Evolutionary conservation across 179 eudicot species (phyloP).

Genomic region (Beta macrorhiza): DNA sequence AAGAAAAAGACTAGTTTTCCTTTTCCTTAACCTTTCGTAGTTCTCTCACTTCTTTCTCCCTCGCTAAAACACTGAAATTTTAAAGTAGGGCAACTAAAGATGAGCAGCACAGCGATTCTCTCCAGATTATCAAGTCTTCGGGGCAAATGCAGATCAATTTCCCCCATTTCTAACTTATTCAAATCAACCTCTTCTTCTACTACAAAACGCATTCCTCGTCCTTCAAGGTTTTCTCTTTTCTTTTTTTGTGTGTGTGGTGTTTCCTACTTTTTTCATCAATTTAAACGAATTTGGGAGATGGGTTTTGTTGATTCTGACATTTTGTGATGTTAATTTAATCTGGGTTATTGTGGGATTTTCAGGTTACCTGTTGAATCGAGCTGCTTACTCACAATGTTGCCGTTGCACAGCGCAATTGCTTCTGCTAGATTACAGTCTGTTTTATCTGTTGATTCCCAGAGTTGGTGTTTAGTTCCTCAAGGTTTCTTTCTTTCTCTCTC

Average conservation of each 20-base stretch:
- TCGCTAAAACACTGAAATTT: not conserved
- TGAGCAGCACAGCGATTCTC: constrained; percentile 20
- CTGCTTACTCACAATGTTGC: constrained; percentile 50
- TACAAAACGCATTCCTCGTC: constrained; percentile 29
- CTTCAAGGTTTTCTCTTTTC: constrained; percentile 26
- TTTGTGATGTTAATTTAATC: constrained; percentile 4
- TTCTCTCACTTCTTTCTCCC: not conserved
- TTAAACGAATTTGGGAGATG: not conserved
- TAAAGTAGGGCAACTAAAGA: not conserved
- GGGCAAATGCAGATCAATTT: constrained; percentile 25
- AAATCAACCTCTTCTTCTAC: constrained; percentile 33
- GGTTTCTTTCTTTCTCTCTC: constrained; percentile 28
- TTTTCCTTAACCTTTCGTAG: too few species aligned
- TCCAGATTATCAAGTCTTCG: constrained; percentile 37
- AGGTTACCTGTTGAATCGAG: constrained; percentile 58
- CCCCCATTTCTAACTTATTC: constrained; percentile 24
- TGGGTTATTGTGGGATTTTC: constrained; percentile 17
- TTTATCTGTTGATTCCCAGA: constrained; percentile 47
- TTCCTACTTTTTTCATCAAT: not conserved
- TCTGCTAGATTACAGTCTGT: constrained; percentile 53
- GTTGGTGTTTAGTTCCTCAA: constrained; percentile 65
- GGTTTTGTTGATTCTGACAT: constrained; percentile 11
- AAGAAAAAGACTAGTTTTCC: too few species aligned
- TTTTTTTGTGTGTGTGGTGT: too few species aligned
- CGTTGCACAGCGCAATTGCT: constrained; percentile 64